These are phyloP conservation scores for Hypomyces perniciosus DNA, from an alignment of 2,329 filamentous ascomycete species.

Conservation along the genomic window DNA sequence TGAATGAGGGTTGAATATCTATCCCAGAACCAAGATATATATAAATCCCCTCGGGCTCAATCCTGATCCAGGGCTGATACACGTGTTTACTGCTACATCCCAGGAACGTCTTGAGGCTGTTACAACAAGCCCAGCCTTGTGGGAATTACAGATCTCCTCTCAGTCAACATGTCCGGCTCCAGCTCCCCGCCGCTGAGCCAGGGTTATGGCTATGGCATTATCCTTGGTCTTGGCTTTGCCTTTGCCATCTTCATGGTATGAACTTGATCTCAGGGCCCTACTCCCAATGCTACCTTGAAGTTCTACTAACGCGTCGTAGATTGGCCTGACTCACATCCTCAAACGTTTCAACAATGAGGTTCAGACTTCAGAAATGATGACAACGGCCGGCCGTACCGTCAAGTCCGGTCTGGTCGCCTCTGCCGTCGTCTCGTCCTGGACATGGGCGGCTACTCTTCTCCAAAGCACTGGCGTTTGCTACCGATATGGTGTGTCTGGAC, in stretches of 20 bases:
- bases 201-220: constrained; percentile 70
- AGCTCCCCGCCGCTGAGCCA: constrained; percentile 41
- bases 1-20: too few relatives aligned
- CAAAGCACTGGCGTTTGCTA: constrained; percentile 81
- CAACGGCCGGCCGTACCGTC: constrained; percentile 78
- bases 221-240: constrained; percentile 65
- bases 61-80: too few relatives aligned
- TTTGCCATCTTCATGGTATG: constrained; percentile 65
- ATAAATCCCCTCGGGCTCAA: too few relatives aligned
- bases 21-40: too few relatives aligned
- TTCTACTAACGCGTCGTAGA: constrained; percentile 27
- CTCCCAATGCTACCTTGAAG: too few relatives aligned
- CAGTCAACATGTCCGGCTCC: constrained; percentile 5
- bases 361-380: constrained; percentile 91
- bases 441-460: constrained; percentile 79
- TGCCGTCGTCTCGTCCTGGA: constrained; percentile 90
- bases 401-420: constrained; percentile 84
- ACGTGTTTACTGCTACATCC: too few relatives aligned
- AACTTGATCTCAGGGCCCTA: not conserved
- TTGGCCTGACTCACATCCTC: constrained; percentile 63
- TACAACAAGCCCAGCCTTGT: too few relatives aligned
- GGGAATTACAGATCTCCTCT: not conserved
- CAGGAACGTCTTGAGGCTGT: too few relatives aligned
- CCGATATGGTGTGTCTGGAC: constrained; percentile 62
- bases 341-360: constrained; percentile 60